Evolutionary conservation across 306 rosid genomes (phyloP), one percentile per base, ranked within the genome.

Genomic region (Hippophae gyantsensis): DNA sequence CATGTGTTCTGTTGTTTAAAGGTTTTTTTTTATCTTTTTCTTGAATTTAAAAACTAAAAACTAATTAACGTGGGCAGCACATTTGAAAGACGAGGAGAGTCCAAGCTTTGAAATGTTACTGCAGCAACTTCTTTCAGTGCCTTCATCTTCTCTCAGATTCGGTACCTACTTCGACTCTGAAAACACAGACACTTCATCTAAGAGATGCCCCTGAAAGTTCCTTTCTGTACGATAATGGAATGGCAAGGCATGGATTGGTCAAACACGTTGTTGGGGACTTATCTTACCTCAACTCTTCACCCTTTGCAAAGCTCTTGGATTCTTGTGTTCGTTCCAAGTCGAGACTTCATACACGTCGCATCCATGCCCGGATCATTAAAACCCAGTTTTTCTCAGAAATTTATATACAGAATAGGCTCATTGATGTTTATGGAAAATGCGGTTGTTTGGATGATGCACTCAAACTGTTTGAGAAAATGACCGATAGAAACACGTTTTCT

Each of bases 371-470:
- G 8, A 5, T 72, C 42, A 41, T 72, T 60, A 66, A 66, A 40
- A 56, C 69, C 52, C 64, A 10, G 3, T 72, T 61, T 23, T 61
- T 60, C 0, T 66, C 68, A 0, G 65, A 72, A 52, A 54, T 72
- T 41, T 72, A 52, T 13, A 53, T 72, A 4, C 76, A 72, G 59
- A 72, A 66, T 46, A 50, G 69, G 72, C 61, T 72, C 23, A 66
- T 72, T 40, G 72, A 66, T 10, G 65, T 10, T 1, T 66, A 61
- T 23, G 59, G 56, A 5, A 72, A 66, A 66, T 72, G 69, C 46
- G 69, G 64, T 8, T 61, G 69, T 8, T 43, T 72, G 27, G 64
- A 38, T 1, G 62, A 67, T 23, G 77, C 77, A 8, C 69, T 52
- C 9, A 66, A 66, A 13, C 40, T 72, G 65, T 61, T 61, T 42